Conservation (phyloP, 257 asterid species). For the Leonotis leonurus region DNA sequence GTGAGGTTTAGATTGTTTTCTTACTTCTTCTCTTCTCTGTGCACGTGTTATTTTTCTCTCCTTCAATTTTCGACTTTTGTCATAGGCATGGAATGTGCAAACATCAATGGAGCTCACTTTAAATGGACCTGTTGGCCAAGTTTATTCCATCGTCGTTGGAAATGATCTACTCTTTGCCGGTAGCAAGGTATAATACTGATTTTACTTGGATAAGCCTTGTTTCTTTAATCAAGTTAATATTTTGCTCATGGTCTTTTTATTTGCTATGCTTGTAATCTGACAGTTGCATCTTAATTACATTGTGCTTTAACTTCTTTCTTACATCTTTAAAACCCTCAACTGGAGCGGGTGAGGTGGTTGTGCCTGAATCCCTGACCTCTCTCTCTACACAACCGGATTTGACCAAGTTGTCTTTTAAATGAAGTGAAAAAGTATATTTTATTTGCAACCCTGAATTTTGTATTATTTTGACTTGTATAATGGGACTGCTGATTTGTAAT, state of each 20-base stretch:
- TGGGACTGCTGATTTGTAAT: too few relatives aligned
- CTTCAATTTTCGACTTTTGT: constrained; percentile 7
- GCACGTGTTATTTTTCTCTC: background rate
- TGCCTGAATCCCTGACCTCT: background rate
- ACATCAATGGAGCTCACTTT: constrained; percentile 74
- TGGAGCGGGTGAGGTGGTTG: too few relatives aligned
- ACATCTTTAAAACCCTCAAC: too few relatives aligned
- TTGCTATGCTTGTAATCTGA: background rate
- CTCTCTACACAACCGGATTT: background rate
- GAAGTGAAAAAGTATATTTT: too few relatives aligned
- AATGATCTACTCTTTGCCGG: constrained; percentile 85
- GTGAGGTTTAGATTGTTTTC: background rate
- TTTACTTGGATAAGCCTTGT: background rate
- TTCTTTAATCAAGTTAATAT: background rate
- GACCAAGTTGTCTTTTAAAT: background rate
- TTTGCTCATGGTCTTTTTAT: background rate
- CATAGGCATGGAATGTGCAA: constrained; percentile 94
- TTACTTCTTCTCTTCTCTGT: background rate
- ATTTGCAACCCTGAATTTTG: too few relatives aligned
- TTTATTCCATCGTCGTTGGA: constrained; percentile 82
- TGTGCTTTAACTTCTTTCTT: background rate
- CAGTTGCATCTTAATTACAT: background rate
- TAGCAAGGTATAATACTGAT: constrained; percentile 57
- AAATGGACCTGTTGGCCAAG: constrained; percentile 95
- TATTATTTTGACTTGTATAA: too few relatives aligned